These are phyloP conservation scores for Strigomonas culicis DNA, from an alignment of 208 protist genomes.

Conservation along the genomic window DNA sequence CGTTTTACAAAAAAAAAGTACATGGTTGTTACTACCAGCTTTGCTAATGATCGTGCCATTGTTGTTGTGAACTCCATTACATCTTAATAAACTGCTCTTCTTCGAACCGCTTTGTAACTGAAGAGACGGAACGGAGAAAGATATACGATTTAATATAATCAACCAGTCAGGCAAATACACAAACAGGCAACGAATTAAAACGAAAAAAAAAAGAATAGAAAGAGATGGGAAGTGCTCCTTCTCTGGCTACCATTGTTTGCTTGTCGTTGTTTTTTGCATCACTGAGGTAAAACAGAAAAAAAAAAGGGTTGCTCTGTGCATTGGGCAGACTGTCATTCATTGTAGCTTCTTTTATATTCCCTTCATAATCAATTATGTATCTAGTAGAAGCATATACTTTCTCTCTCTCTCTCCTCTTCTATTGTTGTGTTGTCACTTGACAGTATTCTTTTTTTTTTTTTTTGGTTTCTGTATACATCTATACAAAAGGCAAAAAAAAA, in stretches of 20 bases:
- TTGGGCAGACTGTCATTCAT: too few relatives aligned
- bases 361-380: too few relatives aligned
- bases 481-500: neutral
- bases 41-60: neutral
- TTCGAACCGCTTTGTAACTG: too few relatives aligned
- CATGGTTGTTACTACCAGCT: too few relatives aligned
- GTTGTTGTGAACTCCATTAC: neutral
- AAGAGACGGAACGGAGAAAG: too few relatives aligned
- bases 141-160: too few relatives aligned
- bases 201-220: neutral
- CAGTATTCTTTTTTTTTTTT: slow-evolving; percentile 17
- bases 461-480: slow-evolving; percentile 13
- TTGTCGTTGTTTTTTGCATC: too few relatives aligned
- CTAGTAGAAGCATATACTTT: neutral
- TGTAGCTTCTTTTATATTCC: too few relatives aligned
- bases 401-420: slow-evolving; percentile 1
- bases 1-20: slow-evolving; percentile 4
- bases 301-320: too few relatives aligned
- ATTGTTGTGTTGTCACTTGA: slow-evolving; percentile 10
- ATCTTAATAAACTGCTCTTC: neutral
- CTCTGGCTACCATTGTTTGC: neutral
- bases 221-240: neutral
- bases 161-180: too few relatives aligned
- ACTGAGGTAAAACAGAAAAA: too few relatives aligned
- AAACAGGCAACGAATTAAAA: too few relatives aligned